Evolutionary conservation across 352 stramenopile genomes (phyloP).

Genomic region (Globisporangium abappressorium): DNA sequence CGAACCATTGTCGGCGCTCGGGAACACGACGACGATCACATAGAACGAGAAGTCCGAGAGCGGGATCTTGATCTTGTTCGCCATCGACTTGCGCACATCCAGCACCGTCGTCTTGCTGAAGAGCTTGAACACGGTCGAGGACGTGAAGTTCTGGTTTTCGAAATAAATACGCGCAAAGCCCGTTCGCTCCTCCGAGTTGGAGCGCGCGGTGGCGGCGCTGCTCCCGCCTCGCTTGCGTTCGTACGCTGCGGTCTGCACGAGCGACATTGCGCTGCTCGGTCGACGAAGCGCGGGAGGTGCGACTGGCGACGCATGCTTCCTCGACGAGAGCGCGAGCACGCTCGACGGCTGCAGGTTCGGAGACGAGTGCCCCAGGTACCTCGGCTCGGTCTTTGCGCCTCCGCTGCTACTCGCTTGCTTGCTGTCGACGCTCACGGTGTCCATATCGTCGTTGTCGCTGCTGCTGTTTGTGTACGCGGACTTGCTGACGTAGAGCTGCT

Average conservation of each 20-base stretch:
- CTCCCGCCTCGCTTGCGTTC: conserved; percentile 17
- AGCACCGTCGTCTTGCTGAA: conserved; percentile 62
- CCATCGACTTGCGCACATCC: conserved; percentile 78
- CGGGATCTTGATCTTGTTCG: conserved; percentile 78
- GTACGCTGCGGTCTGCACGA: conserved; percentile 9
- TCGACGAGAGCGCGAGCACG: conserved; percentile 13
- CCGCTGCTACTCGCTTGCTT: conserved; percentile 5
- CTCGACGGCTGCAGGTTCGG: conserved; percentile 20
- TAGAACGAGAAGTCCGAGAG: conserved; percentile 62
- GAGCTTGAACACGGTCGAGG: conserved; percentile 79
- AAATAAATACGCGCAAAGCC: conserved; percentile 85
- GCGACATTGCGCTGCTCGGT: conserved; percentile 3
- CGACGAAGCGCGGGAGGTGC: background rate
- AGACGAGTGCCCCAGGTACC: conserved; percentile 4
- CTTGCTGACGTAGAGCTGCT: background rate
- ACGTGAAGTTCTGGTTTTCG: conserved; percentile 79
- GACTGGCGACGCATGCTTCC: conserved; percentile 13
- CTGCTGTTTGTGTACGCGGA: conserved; percentile 15
- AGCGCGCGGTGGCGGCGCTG: conserved; percentile 4
- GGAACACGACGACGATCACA: conserved; percentile 79
- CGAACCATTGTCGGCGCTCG: conserved; percentile 37
- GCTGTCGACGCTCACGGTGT: conserved; percentile 14
- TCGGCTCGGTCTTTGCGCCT: conserved; percentile 5
- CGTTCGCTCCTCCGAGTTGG: conserved; percentile 44
- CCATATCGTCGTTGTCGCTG: conserved; percentile 17